These are phyloP conservation scores for Rhizopus arrhizus DNA, from an alignment of 371 early-diverging fungal species.

Conservation along the genomic window DNA sequence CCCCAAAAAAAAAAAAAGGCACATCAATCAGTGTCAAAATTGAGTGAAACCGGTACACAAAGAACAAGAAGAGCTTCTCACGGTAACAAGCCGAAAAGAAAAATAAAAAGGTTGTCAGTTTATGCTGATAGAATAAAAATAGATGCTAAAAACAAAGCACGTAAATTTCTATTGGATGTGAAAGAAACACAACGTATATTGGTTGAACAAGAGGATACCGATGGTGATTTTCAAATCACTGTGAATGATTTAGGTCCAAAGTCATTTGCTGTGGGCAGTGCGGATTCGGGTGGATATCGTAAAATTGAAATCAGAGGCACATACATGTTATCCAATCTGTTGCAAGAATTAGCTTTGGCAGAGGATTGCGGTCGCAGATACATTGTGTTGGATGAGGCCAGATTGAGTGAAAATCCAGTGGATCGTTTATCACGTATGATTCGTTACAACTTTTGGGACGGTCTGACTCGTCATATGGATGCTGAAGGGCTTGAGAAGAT, in stretches of 20 bases:
- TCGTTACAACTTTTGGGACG: conserved; percentile 89
- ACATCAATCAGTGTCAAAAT: conserved; percentile 4
- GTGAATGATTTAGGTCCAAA: conserved; percentile 90
- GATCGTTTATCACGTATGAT: conserved; percentile 88
- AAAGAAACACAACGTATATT: conserved; percentile 73
- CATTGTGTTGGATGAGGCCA: conserved; percentile 78
- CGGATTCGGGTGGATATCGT: conserved; percentile 77
- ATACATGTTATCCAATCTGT: conserved; percentile 86
- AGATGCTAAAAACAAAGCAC: conserved; percentile 71
- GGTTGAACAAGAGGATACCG: conserved; percentile 91
- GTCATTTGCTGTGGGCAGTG: conserved; percentile 77
- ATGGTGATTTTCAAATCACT: conserved; percentile 91
- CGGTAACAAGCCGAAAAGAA: conserved; percentile 15
- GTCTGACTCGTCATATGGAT: conserved; percentile 87
- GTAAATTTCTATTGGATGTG: conserved; percentile 80
- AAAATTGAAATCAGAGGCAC: conserved; percentile 88
- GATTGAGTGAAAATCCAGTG: conserved; percentile 89
- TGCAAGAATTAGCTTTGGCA: conserved; percentile 92
- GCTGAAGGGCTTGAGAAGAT: conserved; percentile 85
- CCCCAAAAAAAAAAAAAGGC: conserved; percentile 15
- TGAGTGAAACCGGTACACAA: background rate
- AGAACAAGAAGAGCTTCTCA: conserved; percentile 29
- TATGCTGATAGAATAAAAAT: background rate
- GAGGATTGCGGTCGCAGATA: conserved; percentile 76
- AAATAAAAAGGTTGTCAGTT: background rate